Evolutionary conservation across 768 basidiomycete genomes (phyloP), one percentile per base, ranked within the genome.

Genomic region (Panus rudis): DNA sequence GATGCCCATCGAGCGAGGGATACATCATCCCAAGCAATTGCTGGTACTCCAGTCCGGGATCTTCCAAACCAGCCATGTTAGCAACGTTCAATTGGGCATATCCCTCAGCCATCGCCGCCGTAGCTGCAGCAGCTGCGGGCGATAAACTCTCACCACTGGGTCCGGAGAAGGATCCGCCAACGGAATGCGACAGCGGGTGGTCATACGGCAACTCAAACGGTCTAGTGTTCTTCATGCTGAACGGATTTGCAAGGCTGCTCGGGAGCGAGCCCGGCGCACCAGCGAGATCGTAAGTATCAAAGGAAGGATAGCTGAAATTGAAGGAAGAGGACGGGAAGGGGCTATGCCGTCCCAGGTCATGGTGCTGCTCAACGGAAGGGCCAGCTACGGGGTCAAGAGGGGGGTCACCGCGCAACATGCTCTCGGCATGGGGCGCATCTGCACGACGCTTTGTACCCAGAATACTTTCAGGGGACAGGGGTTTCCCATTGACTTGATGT

Each of bases 401-500:
- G 3, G 84, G 82, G 66, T 91, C 88, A 37, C 76, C 84, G 35
- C 87, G 81, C 42, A 91, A 61, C 66, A 86, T 73, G 55, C 83
- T 85, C 60, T 91, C 88, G 41, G 69, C 74, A 54, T 86, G 88
- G 28, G 85, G 81, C n/a, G 78, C 70, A 45, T 89, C 86, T 10
- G 89, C 89, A 34, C 81, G 78, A 39, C 89, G 79, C 65, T 91
- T 92, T 49, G 74, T 79, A 23, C 83, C 84, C 52, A 78, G 62
- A 39, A 79, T 58, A 59, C 72, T 76, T 52, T 82, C 82, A 44
- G 79, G 74, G 32, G 76, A 70, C 50, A 79, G 61, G 28, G 87
- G 79, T 58, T 81, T 82, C 26, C 84, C 84, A 58, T 89, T 84
- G 50, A 87, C 80, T 60, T 88, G 84, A 65, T 90, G 86, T 38